These are phyloP conservation scores for Nannochloropsis gaditana DNA, from an alignment of 108 stramenopile genomes.

Conservation along the genomic window DNA sequence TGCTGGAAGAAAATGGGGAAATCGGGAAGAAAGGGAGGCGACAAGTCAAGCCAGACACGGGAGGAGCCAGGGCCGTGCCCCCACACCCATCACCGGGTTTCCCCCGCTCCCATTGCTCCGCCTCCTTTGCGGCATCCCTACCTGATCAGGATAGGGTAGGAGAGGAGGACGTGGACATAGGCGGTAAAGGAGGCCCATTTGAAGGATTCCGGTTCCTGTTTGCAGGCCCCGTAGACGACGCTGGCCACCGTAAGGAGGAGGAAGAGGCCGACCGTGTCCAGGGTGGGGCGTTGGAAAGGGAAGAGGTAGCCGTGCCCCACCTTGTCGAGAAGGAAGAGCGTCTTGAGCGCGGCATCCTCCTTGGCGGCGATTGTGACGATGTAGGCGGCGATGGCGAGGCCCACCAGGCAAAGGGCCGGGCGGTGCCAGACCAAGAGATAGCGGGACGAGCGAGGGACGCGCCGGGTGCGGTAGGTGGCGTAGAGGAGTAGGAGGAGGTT, in stretches of 20 bases:
- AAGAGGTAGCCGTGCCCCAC: not conserved
- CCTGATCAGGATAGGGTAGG: not conserved
- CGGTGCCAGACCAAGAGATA: not conserved
- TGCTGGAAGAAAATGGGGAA: not conserved
- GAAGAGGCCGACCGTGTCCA: not conserved
- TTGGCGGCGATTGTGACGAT: not conserved
- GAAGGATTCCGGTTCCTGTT: not conserved
- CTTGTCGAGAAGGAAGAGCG: not conserved
- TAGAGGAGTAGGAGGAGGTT: not conserved
- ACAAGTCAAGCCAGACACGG: not conserved
- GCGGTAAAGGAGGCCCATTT: not conserved
- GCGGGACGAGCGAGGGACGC: not conserved
- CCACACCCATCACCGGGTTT: not conserved
- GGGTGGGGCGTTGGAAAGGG: not conserved
- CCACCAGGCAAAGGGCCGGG: not conserved
- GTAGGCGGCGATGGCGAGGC: not conserved
- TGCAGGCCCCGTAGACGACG: slow-evolving; percentile 16
- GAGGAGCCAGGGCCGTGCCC: not conserved
- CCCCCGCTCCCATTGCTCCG: not conserved
- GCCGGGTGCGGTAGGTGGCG: not conserved
- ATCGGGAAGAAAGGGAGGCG: not conserved
- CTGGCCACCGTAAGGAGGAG: not conserved
- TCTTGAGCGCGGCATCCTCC: not conserved
- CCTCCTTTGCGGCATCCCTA: not conserved
- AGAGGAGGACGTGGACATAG: not conserved